Conservation (phyloP, 106 monocot genomes). For the Dioscorea dumetorum region DNA sequence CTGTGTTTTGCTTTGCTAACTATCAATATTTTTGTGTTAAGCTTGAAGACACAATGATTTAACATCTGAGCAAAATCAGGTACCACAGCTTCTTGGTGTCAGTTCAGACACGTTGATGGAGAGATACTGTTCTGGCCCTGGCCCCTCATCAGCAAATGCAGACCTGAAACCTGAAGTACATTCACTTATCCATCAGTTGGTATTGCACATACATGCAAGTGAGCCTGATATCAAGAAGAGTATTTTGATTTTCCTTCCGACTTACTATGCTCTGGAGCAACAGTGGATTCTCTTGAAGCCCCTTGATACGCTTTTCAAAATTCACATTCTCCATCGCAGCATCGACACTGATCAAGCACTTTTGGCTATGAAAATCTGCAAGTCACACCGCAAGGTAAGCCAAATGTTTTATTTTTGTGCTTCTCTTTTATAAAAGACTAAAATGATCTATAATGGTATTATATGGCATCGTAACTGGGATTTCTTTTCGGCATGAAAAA, state of each 20-base stretch:
- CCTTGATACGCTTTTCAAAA: conserved; percentile 38
- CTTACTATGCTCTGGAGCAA: conserved; percentile 70
- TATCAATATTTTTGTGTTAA: too few relatives aligned
- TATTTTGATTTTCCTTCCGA: conserved; percentile 79
- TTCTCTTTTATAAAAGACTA: too few relatives aligned
- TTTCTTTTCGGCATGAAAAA: too few relatives aligned
- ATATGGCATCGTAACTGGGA: too few relatives aligned
- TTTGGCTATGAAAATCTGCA: conserved; percentile 54
- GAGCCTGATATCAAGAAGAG: conserved; percentile 71
- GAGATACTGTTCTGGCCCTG: conserved; percentile 23
- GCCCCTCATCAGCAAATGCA: conserved; percentile 26
- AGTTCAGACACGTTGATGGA: conserved; percentile 28
- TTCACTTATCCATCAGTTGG: conserved; percentile 51
- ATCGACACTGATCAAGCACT: conserved; percentile 79
- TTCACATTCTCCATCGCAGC: conserved; percentile 81
- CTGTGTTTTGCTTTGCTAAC: too few relatives aligned
- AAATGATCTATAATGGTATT: too few relatives aligned
- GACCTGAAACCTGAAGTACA: conserved; percentile 45
- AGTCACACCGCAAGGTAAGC: conserved; percentile 72
- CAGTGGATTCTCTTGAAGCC: conserved; percentile 61
- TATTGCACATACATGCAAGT: conserved; percentile 53
- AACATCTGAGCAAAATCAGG: conserved; percentile 15
- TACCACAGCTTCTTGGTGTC: conserved; percentile 38
- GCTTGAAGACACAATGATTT: too few relatives aligned
- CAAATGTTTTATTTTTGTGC: not conserved